Evolutionary conservation across 78 protist genomes (phyloP).

Genomic region (Cavenderia fasciculata): DNA sequence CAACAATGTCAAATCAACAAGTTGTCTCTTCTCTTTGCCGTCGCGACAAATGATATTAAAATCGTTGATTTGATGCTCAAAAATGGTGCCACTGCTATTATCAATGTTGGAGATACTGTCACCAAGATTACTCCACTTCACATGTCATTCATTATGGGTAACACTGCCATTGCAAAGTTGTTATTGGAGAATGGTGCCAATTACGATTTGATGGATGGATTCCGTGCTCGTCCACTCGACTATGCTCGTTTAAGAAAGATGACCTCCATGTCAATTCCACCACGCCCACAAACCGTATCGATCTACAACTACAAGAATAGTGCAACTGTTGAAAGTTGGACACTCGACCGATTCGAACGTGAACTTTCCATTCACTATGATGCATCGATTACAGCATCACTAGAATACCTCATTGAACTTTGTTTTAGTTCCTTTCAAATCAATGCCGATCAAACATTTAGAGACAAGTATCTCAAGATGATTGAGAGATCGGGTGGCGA

Average conservation of each 20-base stretch:
- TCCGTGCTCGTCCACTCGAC: constrained; percentile 59
- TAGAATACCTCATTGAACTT: constrained; percentile 39
- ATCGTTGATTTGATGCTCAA: constrained; percentile 8
- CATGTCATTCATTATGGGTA: constrained; percentile 22
- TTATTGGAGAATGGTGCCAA: background rate
- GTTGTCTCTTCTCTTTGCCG: constrained; percentile 30
- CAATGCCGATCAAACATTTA: constrained; percentile 26
- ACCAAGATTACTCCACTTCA: constrained; percentile 37
- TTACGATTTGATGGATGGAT: background rate
- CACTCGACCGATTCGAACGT: background rate
- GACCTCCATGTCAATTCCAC: background rate
- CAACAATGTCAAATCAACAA: constrained; percentile 12
- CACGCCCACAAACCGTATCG: constrained; percentile 10
- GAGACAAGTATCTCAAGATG: constrained; percentile 25
- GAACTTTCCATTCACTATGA: constrained; percentile 20
- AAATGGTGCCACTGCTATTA: constrained; percentile 1
- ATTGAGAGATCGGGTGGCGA: constrained; percentile 66
- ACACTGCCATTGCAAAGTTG: background rate
- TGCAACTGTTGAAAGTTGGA: background rate
- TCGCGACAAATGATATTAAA: constrained; percentile 21
- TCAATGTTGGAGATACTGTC: constrained; percentile 30
- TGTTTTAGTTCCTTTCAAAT: constrained; percentile 35
- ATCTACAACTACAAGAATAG: constrained; percentile 18
- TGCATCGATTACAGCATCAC: constrained; percentile 3
- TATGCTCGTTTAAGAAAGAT: constrained; percentile 18